A percentile compares a stretch with the other conserved stretches of the same genome.
These are phyloP conservation scores for Eutrema japonicum DNA, from an alignment of 345 rosid genomes.

Conservation along the genomic window DNA sequence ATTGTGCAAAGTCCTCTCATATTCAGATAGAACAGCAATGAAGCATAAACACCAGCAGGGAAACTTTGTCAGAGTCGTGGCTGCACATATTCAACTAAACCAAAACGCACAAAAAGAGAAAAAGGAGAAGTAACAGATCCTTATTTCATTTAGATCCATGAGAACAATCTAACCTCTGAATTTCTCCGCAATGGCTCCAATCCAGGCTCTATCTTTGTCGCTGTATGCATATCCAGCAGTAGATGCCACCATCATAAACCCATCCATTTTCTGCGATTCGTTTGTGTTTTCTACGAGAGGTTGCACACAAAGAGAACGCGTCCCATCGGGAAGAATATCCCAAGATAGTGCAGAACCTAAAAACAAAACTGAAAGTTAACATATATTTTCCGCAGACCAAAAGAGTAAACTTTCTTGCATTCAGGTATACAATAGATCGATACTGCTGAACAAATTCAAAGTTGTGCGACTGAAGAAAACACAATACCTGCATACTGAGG, in stretches of 20 bases:
- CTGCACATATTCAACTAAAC: slow-evolving; percentile 13
- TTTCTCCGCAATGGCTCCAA: slow-evolving; percentile 71
- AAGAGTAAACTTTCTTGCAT: background rate
- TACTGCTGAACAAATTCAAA: background rate
- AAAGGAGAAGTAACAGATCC: background rate
- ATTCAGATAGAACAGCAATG: background rate
- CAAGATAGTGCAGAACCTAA: slow-evolving; percentile 59
- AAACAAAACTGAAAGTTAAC: slow-evolving; percentile 27
- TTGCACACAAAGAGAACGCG: slow-evolving; percentile 66
- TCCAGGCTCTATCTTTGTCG: slow-evolving; percentile 90
- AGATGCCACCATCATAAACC: slow-evolving; percentile 77
- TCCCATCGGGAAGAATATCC: slow-evolving; percentile 71
- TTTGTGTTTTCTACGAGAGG: slow-evolving; percentile 49
- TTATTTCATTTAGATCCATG: slow-evolving; percentile 36
- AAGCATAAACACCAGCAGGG: background rate
- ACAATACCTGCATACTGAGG: slow-evolving; percentile 66
- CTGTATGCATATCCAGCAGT: slow-evolving; percentile 70
- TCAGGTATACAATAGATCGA: background rate
- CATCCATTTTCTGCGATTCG: slow-evolving; percentile 48
- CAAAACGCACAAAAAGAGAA: slow-evolving; percentile 1
- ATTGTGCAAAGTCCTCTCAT: slow-evolving; percentile 4
- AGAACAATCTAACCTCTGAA: slow-evolving; percentile 53
- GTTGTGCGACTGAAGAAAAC: background rate
- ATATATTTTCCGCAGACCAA: background rate
- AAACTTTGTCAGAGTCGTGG: background rate